phyloP scores from a whole-genome alignment of 2,329 filamentous ascomycete species.

The Pestalotiopsis fici region DNA sequence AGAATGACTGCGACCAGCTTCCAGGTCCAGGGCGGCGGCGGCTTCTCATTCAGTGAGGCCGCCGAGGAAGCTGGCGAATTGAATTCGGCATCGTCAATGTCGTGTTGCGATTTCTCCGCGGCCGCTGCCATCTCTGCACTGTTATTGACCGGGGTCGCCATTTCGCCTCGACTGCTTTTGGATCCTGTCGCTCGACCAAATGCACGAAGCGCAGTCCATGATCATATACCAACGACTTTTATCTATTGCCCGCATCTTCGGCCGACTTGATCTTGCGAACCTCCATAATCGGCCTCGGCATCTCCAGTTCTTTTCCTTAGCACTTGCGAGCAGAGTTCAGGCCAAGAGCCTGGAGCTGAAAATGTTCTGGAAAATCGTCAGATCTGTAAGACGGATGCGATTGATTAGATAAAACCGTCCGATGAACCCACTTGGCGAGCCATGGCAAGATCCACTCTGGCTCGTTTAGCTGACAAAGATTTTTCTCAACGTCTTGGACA shows the following conservation, averaged over 20 bases:
- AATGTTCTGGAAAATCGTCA: not conserved
- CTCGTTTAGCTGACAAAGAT: not conserved
- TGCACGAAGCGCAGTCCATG: not conserved
- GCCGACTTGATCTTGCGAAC: not conserved
- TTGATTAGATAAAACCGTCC: not conserved
- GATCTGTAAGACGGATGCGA: not conserved
- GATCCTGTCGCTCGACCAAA: not conserved
- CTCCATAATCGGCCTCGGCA: not conserved
- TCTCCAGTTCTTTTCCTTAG: not conserved
- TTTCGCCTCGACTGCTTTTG: not conserved
- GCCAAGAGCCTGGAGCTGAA: not conserved
- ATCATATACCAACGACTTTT: not conserved
- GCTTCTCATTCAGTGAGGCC: not conserved
- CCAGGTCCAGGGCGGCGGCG: constrained; percentile 12
- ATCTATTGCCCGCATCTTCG: not conserved
- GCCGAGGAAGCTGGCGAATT: not conserved
- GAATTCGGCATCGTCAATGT: not conserved
- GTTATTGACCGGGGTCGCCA: not conserved
- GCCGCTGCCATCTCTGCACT: not conserved
- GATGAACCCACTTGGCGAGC: not conserved
- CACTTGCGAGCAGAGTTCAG: not conserved
- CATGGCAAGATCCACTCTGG: not conserved
- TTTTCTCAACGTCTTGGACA: not conserved
- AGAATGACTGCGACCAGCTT: constrained; percentile 47
- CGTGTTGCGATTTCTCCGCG: not conserved